Evolutionary conservation across 2,329 filamentous ascomycete species (phyloP).

Genomic region (Arthrobotrys pseudoclavata): DNA sequence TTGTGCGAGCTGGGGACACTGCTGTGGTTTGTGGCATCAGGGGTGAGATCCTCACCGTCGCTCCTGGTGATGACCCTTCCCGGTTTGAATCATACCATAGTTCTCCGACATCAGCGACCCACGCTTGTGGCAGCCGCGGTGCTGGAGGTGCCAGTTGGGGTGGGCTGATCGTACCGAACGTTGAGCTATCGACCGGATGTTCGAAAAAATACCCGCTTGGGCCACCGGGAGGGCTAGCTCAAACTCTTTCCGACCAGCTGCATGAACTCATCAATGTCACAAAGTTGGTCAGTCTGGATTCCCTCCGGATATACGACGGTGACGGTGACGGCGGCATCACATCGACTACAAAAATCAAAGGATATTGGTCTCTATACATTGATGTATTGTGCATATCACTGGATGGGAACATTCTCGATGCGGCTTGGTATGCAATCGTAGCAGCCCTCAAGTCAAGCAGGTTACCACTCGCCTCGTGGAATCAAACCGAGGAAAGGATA

Average conservation of each 20-base stretch:
- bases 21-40: conserved; percentile 94
- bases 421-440: conserved; percentile 85
- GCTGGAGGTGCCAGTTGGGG: conserved; percentile 69
- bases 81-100: conserved; percentile 61
- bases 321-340: conserved; percentile 61
- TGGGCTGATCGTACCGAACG: conserved; percentile 88
- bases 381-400: conserved; percentile 95
- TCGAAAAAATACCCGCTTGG: conserved; percentile 88
- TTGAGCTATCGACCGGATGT: conserved; percentile 91
- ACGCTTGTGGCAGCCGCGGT: conserved; percentile 61
- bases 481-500: conserved; percentile 82
- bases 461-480: conserved; percentile 84
- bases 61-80: conserved; percentile 75
- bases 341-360: conserved; percentile 74
- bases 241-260: conserved; percentile 83
- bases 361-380: conserved; percentile 95
- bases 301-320: conserved; percentile 60
- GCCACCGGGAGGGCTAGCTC: conserved; percentile 73
- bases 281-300: conserved; percentile 56
- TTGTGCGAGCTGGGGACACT: conserved; percentile 89
- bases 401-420: conserved; percentile 91
- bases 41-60: conserved; percentile 82
- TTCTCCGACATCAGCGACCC: conserved; percentile 65
- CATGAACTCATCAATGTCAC: conserved; percentile 62
- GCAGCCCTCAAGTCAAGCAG: conserved; percentile 83